phyloP scores from a whole-genome alignment of 73 alveolate genomes.

The Symbiodinium pilosum region DNA sequence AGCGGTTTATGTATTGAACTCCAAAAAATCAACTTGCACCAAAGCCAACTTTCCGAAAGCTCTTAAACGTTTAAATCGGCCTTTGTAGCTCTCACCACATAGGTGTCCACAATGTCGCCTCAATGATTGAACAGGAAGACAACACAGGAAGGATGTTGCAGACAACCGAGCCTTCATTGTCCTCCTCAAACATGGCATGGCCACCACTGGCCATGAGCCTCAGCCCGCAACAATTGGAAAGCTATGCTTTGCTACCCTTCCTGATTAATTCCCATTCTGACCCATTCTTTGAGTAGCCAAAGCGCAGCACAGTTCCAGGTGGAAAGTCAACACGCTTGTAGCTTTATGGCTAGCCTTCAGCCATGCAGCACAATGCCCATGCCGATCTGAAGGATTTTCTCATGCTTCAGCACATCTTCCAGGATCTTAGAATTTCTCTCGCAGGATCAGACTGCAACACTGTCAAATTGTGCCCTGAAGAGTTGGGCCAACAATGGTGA shows the following conservation, averaged over 20 bases:
- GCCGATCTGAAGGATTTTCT: slow-evolving; percentile 59
- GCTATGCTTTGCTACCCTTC: too few species aligned
- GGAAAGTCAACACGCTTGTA: too few species aligned
- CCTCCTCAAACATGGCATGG: slow-evolving; percentile 79
- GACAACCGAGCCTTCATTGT: slow-evolving; percentile 8
- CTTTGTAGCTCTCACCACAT: slow-evolving; percentile 90
- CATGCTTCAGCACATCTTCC: slow-evolving; percentile 65
- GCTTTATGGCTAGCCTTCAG: too few species aligned
- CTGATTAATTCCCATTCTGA: too few species aligned
- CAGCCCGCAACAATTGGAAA: too few species aligned
- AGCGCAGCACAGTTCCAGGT: too few species aligned
- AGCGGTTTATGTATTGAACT: not conserved
- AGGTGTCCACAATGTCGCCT: slow-evolving; percentile 90
- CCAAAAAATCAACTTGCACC: too few species aligned
- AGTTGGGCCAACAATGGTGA: too few species aligned
- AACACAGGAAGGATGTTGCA: not conserved
- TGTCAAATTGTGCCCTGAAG: too few species aligned
- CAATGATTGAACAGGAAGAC: not conserved
- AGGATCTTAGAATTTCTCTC: not conserved
- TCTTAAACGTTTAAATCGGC: not conserved
- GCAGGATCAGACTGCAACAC: not conserved
- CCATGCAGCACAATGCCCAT: slow-evolving; percentile 63
- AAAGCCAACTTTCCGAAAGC: not conserved
- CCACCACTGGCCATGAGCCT: slow-evolving; percentile 89
- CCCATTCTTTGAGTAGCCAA: too few species aligned